Evolutionary conservation across 23 red algal genomes (phyloP), one percentile per base, ranked within the genome.

Genomic region (Gracilaria gracilis): DNA sequence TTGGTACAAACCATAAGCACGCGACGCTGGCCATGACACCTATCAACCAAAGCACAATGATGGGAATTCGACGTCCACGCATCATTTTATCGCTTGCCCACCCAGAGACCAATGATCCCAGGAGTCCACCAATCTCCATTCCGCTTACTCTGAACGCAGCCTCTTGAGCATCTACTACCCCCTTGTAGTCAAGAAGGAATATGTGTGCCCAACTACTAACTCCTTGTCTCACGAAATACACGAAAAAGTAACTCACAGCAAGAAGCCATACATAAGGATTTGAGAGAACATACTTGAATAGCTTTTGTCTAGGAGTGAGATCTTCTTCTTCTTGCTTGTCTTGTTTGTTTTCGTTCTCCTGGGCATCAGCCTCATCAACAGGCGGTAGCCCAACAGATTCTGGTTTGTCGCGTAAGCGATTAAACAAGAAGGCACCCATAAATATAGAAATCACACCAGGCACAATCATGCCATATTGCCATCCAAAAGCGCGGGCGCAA

Each of bases 181-280:
- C 95, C 71, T 98, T 98, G 83, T 94, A 96, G 72, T 95, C 94
- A 23, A 95, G 89, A 44, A 99, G 84, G 75, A 93, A 99, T 57
- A 99, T 95, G 53, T 96, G 89, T 4, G 97, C 91, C 97, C 97
- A 99, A 21, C 94, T 96, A 29, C 83, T 91, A 48, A 99, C 81
- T n/a, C 97, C 97, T 61, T 96, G 94, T 42, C 97, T 92, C 47
- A 95, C 93, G 91, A 99, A 99, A 80, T 99, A 99, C 73, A 99
- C 94, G 80, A 99, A 99, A 85, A 99, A 99, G 73, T 99, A 99
- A 24, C 77, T 91, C 47, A 99, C 34, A 8, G 94, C 97, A 49
- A 99, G 93, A 65, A 99, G 89, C 97, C 94, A 94, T 21, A 99
- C 95, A 55, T 99, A 99, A 23, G 97, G 93, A 72, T 99, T 99